Evolutionary conservation across 495 filamentous ascomycete species (phyloP), one percentile per base, ranked within the genome.

Genomic region (Penicillium crystallinum): DNA sequence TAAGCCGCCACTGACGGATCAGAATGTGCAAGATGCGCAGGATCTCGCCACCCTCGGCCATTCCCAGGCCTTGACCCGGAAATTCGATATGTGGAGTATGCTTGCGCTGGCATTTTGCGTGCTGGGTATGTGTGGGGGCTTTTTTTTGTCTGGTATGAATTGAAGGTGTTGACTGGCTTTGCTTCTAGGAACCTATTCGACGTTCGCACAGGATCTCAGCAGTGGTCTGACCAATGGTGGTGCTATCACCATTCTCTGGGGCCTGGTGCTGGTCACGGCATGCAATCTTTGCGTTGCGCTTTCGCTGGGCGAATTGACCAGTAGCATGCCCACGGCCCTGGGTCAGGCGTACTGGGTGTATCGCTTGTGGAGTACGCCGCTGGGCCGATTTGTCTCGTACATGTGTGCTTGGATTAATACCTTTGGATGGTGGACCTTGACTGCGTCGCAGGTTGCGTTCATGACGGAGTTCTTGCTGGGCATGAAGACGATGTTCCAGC

Each of bases 341-440:
- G 75, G 75, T 6, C 75, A 76, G 53, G 73, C 73, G 1, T 78
- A 76, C 58, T 76, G 73, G 73, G 71, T 74, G 4, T 67, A 65
- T 35, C 69, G 73, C 23, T 61, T 77, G 10, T 73, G 69, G 68
- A 56, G 57, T 19, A 68, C 64, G 12, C 67, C 65, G 0, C 36
- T 55, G 1, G 74, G 72, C 6, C 69, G 74, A 7, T 77, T 74
- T 29, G 56, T 61, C 14, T 75, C 72, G 3, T 77, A 77, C 56
- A 74, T 76, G 72, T 75, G 72, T 54, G 74, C 74, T 0, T 76
- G 74, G 74, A 74, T 77, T 58, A 76, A 77, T 51, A 75, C 68
- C 6, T 77, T 76, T 46, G 73, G 74, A 23, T 77, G 74, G 74
- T 77, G 74, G 74, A 75, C 73, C 3, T 56, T 77, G 49, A 71